phyloP scores from a whole-genome alignment of 768 basidiomycete species.

The Trametes villosa region DNA sequence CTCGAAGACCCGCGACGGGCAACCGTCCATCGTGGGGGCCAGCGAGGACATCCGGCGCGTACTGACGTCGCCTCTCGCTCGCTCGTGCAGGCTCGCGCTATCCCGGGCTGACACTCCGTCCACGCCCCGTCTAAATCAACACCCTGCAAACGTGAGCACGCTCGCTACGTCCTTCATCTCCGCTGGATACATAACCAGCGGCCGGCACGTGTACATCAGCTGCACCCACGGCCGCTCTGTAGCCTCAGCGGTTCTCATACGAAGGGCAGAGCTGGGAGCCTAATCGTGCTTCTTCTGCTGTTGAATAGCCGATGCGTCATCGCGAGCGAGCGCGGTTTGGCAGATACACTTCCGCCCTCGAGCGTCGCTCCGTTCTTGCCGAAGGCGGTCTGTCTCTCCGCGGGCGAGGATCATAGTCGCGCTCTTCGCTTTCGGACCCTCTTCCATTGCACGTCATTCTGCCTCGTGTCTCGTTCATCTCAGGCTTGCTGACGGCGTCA shows the following conservation, averaged over 20 bases:
- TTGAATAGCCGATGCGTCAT: slow-evolving; percentile 10
- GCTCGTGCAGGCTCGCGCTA: no score
- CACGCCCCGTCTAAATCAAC: background rate
- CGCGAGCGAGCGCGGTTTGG: no score
- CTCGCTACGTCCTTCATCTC: slow-evolving; percentile 16
- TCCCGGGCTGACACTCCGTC: no score
- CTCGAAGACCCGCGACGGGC: background rate
- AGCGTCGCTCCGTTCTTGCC: slow-evolving; percentile 12
- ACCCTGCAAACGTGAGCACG: slow-evolving; percentile 10
- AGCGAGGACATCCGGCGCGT: background rate
- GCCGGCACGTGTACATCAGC: slow-evolving; percentile 14
- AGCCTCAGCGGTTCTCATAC: slow-evolving; percentile 18
- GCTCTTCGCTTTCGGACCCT: background rate
- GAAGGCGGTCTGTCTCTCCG: slow-evolving; percentile 2
- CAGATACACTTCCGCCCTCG: background rate
- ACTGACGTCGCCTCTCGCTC: no score
- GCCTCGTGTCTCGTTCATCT: slow-evolving; percentile 6
- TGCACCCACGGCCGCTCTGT: slow-evolving; percentile 15
- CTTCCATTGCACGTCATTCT: slow-evolving; percentile 6
- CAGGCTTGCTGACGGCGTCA: background rate
- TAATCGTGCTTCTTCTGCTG: slow-evolving; percentile 3
- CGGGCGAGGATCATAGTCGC: slow-evolving; percentile 2
- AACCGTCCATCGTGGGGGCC: background rate
- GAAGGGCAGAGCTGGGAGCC: slow-evolving; percentile 10
- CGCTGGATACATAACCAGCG: slow-evolving; percentile 13